These are phyloP conservation scores for Citrus reticulata DNA, from an alignment of 345 rosid species.

Conservation along the genomic window DNA sequence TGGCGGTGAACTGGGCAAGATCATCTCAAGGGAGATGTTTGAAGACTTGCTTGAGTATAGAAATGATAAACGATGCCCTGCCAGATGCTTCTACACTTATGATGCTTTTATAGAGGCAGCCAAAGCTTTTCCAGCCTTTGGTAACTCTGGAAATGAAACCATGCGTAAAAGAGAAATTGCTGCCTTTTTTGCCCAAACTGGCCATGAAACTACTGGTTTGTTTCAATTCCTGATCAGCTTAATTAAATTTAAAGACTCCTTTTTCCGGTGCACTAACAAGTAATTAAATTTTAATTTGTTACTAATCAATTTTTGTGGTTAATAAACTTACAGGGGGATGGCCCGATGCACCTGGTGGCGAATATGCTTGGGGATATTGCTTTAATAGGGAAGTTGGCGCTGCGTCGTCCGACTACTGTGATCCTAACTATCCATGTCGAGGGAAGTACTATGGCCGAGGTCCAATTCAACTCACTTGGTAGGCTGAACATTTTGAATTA, in stretches of 20 bases:
- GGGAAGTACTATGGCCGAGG: conserved; percentile 64
- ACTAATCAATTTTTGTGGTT: not conserved
- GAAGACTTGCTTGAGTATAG: conserved; percentile 43
- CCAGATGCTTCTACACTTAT: conserved; percentile 54
- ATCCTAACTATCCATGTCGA: conserved; percentile 40
- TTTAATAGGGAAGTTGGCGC: conserved; percentile 37
- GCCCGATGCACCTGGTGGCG: conserved; percentile 53
- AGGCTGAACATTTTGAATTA: not conserved
- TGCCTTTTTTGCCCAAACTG: conserved; percentile 62
- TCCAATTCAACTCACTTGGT: conserved; percentile 62
- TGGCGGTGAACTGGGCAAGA: conserved; percentile 13
- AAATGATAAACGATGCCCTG: conserved; percentile 44
- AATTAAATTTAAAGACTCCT: too few species aligned
- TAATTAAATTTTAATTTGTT: not conserved
- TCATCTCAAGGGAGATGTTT: conserved; percentile 37
- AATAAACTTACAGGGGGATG: conserved; percentile 33
- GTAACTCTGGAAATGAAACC: conserved; percentile 28
- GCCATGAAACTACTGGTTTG: conserved; percentile 53
- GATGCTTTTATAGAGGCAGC: conserved; percentile 59
- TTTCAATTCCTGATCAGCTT: not conserved
- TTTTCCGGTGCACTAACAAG: too few species aligned
- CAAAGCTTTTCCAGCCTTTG: conserved; percentile 42
- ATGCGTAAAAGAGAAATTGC: conserved; percentile 47
- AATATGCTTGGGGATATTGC: conserved; percentile 69
- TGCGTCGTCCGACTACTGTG: conserved; percentile 29